Base-by-base conservation (phyloP, 2,329 filamentous ascomycete species). In the Cylindrodendrum hubeiense region DNA sequence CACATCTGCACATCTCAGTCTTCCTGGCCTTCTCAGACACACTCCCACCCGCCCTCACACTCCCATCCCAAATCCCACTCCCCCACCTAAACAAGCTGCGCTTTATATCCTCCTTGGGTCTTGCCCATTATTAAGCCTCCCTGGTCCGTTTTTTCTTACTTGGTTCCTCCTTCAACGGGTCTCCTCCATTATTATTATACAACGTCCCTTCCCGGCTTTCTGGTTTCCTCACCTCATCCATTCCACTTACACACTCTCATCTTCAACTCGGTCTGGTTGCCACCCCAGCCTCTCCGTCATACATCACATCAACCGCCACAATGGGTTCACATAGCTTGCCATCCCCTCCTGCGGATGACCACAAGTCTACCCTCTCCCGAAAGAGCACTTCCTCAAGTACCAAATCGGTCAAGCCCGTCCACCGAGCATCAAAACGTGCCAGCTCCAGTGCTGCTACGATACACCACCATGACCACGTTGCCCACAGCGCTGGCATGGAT, bases 401-500 rank as follows among this genome's bases (percentile, higher is more conserved):
- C 63, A 87, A 86, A 70, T 76, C 82, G 19, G 78, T 83, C 67
- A 87, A 87, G 78, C 79, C 83, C 24, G 78, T 82, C 68, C 83
- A 86, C 74, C 84, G 85, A 67, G 80, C 81, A 22, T 81, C 84
- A 43, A 88, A 88, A 75, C 83, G 85, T 66, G 80, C 85, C 52
- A 81, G 79, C 68, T 79, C 80, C 37, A 78, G 69, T 49, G 75
- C 76, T 37, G 75, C 79, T 44, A 74, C 75, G 28, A 69, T 74
- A 44, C 79, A 78, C 63, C 79, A 81, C 64, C 80, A 82, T 57
- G 79, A 82, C 55, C 77, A 80, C 63, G 62, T 77, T 46, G 65
- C 75, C 44, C 74, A 79, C 58, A 72, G 69, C 49, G 67, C 72
- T 60, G 79, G 79, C 43, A 80, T 85, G 68, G 87, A 90, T 68